Conservation (phyloP, 495 filamentous ascomycete genomes). For the Penicillium goetzii region DNA sequence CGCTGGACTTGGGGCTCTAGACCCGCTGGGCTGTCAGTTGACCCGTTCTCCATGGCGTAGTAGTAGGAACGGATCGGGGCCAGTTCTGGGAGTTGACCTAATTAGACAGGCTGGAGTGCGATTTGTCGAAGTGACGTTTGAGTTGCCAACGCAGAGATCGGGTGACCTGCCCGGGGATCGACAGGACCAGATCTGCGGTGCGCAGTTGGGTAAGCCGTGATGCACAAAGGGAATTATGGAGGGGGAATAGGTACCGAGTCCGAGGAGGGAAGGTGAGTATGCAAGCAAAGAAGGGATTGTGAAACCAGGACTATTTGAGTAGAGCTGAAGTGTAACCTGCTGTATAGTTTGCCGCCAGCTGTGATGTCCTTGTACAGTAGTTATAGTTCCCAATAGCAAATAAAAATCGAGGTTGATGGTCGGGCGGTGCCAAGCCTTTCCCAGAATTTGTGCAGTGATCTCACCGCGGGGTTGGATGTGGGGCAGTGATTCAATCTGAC, state of each 20-base stretch:
- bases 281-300: background rate
- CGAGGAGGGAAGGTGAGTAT: constrained; percentile 8
- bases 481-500: constrained; percentile 28
- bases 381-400: constrained; percentile 7
- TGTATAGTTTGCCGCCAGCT: background rate
- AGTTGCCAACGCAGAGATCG: constrained; percentile 49
- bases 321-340: background rate
- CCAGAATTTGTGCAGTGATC: constrained; percentile 8
- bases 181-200: constrained; percentile 36
- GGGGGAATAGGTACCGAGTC: constrained; percentile 16
- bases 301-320: background rate
- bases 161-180: constrained; percentile 44
- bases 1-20: constrained; percentile 28
- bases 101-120: constrained; percentile 15
- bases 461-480: constrained; percentile 4
- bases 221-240: constrained; percentile 5
- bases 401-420: constrained; percentile 1
- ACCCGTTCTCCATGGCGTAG: constrained; percentile 29
- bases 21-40: constrained; percentile 32
- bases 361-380: background rate
- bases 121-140: constrained; percentile 29
- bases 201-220: constrained; percentile 26
- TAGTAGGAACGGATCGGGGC: background rate
- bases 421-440: constrained; percentile 20
- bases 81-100: constrained; percentile 4